phyloP scores from a whole-genome alignment of 78 protist species.

The Planoprotostelium fungivorum region DNA sequence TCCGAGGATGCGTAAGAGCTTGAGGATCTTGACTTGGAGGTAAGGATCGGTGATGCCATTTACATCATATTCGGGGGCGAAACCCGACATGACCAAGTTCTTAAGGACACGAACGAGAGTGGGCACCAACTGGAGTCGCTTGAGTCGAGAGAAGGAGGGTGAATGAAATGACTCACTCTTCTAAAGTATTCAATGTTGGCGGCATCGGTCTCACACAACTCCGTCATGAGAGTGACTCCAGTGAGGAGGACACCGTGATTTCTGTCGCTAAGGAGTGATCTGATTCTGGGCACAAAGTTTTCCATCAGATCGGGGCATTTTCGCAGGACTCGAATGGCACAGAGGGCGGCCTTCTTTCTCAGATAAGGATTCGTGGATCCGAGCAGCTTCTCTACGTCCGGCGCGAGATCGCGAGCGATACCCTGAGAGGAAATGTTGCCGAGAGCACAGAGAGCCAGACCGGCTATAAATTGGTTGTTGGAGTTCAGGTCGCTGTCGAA shows the following conservation, averaged over 20 bases:
- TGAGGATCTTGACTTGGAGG: constrained; percentile 90
- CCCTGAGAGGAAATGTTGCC: constrained; percentile 92
- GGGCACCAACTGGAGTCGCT: constrained; percentile 56
- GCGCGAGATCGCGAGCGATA: constrained; percentile 91
- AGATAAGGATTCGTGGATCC: constrained; percentile 77
- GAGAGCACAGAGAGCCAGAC: constrained; percentile 88
- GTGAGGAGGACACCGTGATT: constrained; percentile 85
- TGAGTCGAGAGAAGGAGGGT: background rate
- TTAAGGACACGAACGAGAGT: constrained; percentile 68
- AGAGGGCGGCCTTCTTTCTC: constrained; percentile 90
- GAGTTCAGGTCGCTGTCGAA: constrained; percentile 68
- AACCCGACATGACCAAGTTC: constrained; percentile 76
- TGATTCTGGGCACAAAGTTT: constrained; percentile 60
- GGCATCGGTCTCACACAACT: constrained; percentile 58
- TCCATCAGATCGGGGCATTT: constrained; percentile 88
- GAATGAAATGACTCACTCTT: constrained; percentile 13
- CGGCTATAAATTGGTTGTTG: constrained; percentile 82
- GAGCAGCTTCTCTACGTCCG: constrained; percentile 89
- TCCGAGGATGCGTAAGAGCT: constrained; percentile 84
- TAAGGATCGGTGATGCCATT: constrained; percentile 97
- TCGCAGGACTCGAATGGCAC: constrained; percentile 83
- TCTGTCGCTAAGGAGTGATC: constrained; percentile 50
- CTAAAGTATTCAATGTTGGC: constrained; percentile 25
- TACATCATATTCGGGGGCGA: constrained; percentile 93
- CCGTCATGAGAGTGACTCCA: constrained; percentile 75